These are phyloP conservation scores for Hortiboletus rubellus DNA, from an alignment of 1,284 basidiomycete species.

Conservation along the genomic window DNA sequence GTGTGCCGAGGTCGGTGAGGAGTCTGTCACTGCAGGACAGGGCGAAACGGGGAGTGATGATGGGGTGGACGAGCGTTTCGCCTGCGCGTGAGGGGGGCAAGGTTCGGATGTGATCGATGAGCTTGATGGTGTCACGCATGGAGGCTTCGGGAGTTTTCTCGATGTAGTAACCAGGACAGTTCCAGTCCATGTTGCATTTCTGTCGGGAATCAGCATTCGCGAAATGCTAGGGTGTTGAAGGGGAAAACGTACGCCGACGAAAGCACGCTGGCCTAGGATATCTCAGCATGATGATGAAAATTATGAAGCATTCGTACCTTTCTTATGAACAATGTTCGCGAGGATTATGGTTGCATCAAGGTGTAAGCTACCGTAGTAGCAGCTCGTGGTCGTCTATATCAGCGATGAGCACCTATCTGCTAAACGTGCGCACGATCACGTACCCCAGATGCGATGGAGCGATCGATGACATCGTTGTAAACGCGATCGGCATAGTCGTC, in stretches of 20 bases:
- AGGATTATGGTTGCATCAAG: conserved; percentile 76
- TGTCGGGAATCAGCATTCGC: conserved; percentile 29
- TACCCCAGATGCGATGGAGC: conserved; percentile 77
- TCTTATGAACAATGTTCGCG: conserved; percentile 68
- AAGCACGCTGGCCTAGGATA: conserved; percentile 75
- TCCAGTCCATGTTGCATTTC: conserved; percentile 93
- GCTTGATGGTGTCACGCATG: conserved; percentile 55
- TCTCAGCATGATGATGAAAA: not conserved
- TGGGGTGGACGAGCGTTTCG: conserved; percentile 72
- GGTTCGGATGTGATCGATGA: conserved; percentile 68
- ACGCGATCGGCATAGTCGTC: conserved; percentile 63
- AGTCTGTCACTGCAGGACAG: conserved; percentile 79
- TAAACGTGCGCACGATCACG: conserved; percentile 30
- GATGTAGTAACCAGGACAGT: conserved; percentile 70
- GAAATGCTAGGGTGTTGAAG: not conserved
- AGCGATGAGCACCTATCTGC: not conserved
- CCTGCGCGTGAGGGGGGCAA: conserved; percentile 38
- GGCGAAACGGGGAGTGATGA: conserved; percentile 95
- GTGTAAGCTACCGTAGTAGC: conserved; percentile 89
- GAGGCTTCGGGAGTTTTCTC: conserved; percentile 63
- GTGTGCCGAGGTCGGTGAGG: conserved; percentile 58
- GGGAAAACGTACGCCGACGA: conserved; percentile 64
- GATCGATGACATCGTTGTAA: conserved; percentile 73
- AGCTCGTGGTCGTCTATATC: conserved; percentile 84
- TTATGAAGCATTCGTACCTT: conserved; percentile 43